Conservation (phyloP, 305 asterid species). For the Euphrasia arctica region DNA sequence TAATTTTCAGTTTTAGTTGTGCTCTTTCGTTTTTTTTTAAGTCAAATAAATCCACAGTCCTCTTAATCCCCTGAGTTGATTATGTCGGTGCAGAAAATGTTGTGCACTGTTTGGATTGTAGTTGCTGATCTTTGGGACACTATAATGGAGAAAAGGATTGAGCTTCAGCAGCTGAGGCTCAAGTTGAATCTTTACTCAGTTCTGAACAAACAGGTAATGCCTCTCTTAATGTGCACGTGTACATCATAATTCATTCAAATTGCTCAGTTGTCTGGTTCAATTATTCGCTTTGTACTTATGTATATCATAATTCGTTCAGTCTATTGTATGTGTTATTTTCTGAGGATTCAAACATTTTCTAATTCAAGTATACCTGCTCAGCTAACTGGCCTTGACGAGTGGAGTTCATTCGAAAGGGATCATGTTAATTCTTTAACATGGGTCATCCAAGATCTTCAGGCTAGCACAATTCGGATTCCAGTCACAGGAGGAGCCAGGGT, state of each 20-base stretch:
- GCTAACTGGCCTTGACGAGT: slow-evolving; percentile 63
- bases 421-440: slow-evolving; percentile 60
- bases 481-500: slow-evolving; percentile 79
- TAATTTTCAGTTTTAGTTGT: neutral
- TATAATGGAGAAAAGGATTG: slow-evolving; percentile 50
- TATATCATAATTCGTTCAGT: neutral
- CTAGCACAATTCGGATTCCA: slow-evolving; percentile 82
- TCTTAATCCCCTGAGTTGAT: neutral
- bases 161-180: slow-evolving; percentile 55
- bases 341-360: slow-evolving; percentile 12
- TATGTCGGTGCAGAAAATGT: slow-evolving; percentile 49
- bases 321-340: neutral
- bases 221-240: neutral
- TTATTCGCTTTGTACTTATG: neutral
- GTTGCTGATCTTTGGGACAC: slow-evolving; percentile 45
- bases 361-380: slow-evolving; percentile 32
- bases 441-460: slow-evolving; percentile 68
- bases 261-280: slow-evolving; percentile 16
- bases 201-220: slow-evolving; percentile 58
- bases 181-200: slow-evolving; percentile 53
- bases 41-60: slow-evolving; percentile 11
- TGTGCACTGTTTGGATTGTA: slow-evolving; percentile 57
- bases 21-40: neutral
- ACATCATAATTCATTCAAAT: slow-evolving; percentile 2
- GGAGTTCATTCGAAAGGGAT: slow-evolving; percentile 74